Conservation (phyloP, 2,329 filamentous ascomycete genomes). For the Clonostachys chloroleuca region DNA sequence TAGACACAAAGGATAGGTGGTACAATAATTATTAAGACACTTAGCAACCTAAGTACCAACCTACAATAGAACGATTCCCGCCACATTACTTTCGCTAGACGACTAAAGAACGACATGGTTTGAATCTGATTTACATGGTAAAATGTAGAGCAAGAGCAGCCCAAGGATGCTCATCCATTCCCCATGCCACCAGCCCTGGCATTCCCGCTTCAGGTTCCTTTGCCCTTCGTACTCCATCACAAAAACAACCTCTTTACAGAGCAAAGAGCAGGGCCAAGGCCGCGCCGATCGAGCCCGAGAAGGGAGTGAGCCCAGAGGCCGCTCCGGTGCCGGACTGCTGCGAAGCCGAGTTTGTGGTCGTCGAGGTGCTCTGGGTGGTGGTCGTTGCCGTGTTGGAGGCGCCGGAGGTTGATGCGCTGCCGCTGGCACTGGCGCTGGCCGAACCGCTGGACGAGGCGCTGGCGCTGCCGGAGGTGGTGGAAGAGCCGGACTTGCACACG, state of each 20-base stretch:
- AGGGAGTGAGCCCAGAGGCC: not conserved
- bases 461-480: slow-evolving; percentile 1
- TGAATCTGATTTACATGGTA: no score
- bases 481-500: slow-evolving; percentile 19
- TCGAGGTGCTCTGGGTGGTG: not conserved
- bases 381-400: not conserved
- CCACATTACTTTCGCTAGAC: no score
- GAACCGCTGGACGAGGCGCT: not conserved
- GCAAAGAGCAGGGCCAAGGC: slow-evolving; percentile 4
- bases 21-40: no score
- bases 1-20: no score
- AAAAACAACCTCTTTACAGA: not conserved
- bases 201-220: no score
- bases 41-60: no score
- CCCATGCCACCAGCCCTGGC: no score
- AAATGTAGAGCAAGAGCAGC: no score
- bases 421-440: not conserved
- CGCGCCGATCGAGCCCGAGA: slow-evolving; percentile 3
- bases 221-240: no score
- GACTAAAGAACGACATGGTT: no score
- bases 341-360: not conserved
- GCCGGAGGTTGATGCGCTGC: not conserved
- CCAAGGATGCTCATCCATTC: no score
- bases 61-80: no score
- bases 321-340: not conserved